phyloP scores from a whole-genome alignment of 2,329 filamentous ascomycete species.

The Talaromyces sp. region DNA sequence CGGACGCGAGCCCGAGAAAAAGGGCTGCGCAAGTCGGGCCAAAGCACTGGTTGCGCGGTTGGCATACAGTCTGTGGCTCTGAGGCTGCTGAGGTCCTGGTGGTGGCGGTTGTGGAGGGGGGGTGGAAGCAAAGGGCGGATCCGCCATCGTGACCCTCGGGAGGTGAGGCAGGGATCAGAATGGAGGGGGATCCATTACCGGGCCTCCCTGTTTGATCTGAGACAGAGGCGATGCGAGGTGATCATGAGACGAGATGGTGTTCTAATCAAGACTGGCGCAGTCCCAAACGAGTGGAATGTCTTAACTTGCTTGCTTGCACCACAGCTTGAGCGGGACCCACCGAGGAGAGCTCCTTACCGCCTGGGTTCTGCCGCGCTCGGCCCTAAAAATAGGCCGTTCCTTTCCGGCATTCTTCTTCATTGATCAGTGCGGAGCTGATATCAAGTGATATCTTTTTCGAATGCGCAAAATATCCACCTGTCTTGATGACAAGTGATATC shows the following conservation, averaged over 20 bases:
- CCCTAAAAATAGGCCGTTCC: neutral
- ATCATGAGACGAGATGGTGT: neutral
- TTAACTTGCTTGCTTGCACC: too few species aligned
- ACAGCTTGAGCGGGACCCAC: neutral
- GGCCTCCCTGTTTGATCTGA: slow-evolving; percentile 1
- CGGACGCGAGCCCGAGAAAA: slow-evolving; percentile 49
- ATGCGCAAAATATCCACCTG: neutral
- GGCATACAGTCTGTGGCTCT: slow-evolving; percentile 29
- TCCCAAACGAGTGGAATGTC: neutral
- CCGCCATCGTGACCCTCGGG: slow-evolving; percentile 23
- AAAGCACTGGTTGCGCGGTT: slow-evolving; percentile 41
- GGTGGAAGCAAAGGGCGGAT: slow-evolving; percentile 22
- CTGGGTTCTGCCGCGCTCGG: neutral
- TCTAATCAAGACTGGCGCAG: neutral
- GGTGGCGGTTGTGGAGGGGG: slow-evolving; percentile 12
- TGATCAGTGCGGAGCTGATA: neutral
- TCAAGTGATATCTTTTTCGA: neutral
- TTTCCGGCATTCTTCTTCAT: too few species aligned
- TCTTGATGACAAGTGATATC: neutral
- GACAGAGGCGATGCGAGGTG: slow-evolving; percentile 2
- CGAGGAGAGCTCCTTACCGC: neutral
- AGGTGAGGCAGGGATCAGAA: slow-evolving; percentile 6
- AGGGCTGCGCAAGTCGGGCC: slow-evolving; percentile 50
- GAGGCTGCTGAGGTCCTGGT: slow-evolving; percentile 11
- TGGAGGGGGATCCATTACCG: neutral